Percentiles rank a stretch among this genome's conserved stretches.
Conservation (phyloP, 768 basidiomycete genomes). For the Suillus alpinus region DNA sequence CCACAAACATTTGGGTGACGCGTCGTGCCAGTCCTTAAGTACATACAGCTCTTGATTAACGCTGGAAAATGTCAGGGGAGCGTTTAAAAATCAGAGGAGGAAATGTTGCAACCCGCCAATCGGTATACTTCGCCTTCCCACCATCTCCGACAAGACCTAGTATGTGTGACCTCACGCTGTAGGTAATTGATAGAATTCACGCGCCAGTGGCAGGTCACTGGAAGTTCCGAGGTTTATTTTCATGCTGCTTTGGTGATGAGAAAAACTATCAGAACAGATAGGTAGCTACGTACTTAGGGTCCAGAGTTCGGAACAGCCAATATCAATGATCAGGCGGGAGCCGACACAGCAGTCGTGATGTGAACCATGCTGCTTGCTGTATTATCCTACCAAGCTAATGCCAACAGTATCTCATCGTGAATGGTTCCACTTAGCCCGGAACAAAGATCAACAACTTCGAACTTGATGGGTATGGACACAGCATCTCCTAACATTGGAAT, state of each 20-base stretch:
- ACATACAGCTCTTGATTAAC: background rate
- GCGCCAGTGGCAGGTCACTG: background rate
- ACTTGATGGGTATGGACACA: background rate
- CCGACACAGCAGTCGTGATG: background rate
- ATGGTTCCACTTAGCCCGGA: background rate
- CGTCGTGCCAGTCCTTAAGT: background rate
- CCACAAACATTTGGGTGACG: background rate
- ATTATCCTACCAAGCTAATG: background rate
- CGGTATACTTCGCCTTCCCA: background rate
- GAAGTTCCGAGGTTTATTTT: background rate
- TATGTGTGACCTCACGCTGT: background rate
- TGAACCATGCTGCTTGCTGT: background rate
- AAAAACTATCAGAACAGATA: background rate
- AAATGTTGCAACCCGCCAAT: background rate
- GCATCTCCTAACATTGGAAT: background rate
- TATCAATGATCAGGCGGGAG: background rate
- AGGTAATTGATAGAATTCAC: too few species aligned
- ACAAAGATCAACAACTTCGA: background rate
- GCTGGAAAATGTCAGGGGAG: background rate
- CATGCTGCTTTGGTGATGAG: background rate
- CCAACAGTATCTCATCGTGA: background rate
- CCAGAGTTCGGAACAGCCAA: too few species aligned
- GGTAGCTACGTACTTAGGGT: background rate
- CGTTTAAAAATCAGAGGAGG: background rate
- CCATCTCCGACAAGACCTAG: background rate